Conservation (phyloP, 176 grass and related monocot species). For the Oryza longistaminata region DNA sequence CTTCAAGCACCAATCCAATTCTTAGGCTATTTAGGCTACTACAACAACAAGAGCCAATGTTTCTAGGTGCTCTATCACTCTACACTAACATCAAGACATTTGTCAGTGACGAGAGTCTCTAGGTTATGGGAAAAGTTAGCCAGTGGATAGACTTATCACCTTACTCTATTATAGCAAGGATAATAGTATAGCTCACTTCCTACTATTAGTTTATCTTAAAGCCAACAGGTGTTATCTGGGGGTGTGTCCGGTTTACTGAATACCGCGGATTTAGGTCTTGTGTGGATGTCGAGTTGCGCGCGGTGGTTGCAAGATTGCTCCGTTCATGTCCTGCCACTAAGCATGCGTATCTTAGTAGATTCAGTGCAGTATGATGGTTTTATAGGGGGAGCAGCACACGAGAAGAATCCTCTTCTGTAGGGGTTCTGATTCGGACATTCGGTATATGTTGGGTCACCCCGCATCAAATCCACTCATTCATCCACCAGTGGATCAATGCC, state of each 20-base stretch:
- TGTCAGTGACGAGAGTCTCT: constrained; percentile 62
- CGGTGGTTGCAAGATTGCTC: neutral
- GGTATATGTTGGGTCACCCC: neutral
- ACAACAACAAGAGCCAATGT: constrained; percentile 54
- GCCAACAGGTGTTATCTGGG: neutral
- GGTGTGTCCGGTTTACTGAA: neutral
- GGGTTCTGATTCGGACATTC: neutral
- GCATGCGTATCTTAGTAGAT: neutral
- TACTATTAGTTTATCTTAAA: too few relatives aligned
- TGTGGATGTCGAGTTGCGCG: neutral
- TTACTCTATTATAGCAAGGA: constrained; percentile 45
- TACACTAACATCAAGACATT: constrained; percentile 56
- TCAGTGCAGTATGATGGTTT: constrained; percentile 22
- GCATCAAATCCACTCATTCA: neutral
- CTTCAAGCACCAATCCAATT: constrained; percentile 78
- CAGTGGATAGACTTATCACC: constrained; percentile 58
- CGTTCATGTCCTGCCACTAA: neutral
- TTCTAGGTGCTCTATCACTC: constrained; percentile 45
- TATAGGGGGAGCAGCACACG: neutral
- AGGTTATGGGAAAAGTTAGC: constrained; percentile 67
- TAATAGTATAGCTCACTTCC: too few relatives aligned
- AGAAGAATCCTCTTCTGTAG: neutral
- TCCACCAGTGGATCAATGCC: neutral
- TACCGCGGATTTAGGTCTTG: neutral
- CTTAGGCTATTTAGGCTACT: constrained; percentile 55